These are phyloP conservation scores for Magnolia kwangsiensis DNA, from an alignment of 164 flowering plant genomes.

Conservation along the genomic window DNA sequence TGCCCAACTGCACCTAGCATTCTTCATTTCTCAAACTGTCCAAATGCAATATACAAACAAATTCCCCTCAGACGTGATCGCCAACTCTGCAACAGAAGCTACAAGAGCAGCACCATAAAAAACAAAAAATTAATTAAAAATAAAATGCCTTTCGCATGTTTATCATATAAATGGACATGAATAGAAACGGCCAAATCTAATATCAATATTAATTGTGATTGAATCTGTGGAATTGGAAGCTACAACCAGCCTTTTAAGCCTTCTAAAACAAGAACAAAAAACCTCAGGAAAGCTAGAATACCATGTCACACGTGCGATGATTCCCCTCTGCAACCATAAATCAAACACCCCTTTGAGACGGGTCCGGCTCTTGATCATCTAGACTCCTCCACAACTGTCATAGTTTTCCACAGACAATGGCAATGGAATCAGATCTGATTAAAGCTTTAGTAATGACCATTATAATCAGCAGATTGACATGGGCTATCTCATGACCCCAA, in stretches of 20 bases:
- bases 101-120: no score
- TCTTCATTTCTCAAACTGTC: no score
- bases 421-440: not conserved
- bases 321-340: not conserved
- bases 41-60: no score
- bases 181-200: no score
- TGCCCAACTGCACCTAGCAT: no score
- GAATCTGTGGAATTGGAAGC: no score
- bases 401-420: not conserved
- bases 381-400: not conserved
- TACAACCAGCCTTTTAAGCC: not conserved
- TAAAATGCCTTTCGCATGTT: no score
- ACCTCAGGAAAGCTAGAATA: not conserved
- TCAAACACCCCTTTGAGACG: not conserved
- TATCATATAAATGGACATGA: no score
- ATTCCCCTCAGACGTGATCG: no score
- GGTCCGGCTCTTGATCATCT: not conserved
- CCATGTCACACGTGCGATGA: not conserved
- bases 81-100: no score
- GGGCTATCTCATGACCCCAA: not conserved
- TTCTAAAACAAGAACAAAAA: not conserved
- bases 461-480: not conserved
- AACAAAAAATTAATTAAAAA: no score
- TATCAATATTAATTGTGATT: no score
- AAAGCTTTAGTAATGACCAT: not conserved